These are phyloP conservation scores for Bocquillonia castaneifolia DNA, from an alignment of 441 rosid genomes.

Conservation along the genomic window DNA sequence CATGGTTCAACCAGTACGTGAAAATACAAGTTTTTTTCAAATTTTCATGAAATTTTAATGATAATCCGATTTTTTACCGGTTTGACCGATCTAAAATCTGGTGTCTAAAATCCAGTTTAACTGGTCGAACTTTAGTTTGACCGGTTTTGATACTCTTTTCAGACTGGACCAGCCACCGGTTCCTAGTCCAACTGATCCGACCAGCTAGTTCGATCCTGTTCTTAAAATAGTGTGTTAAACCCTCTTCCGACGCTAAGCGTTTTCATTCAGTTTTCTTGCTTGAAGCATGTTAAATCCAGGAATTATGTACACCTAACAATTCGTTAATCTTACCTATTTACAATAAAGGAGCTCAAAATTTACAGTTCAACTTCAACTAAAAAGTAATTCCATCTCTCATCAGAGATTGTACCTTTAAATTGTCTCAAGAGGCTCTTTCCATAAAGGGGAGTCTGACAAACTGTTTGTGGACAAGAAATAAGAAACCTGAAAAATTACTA, in stretches of 20 bases:
- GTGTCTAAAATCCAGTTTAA: no score
- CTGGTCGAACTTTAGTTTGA: no score
- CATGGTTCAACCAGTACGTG: no score
- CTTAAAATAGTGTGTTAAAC: no score
- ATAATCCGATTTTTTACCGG: no score
- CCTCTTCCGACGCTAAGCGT: neutral
- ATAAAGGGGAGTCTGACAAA: neutral
- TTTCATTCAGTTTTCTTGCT: neutral
- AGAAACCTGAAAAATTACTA: neutral
- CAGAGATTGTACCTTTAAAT: neutral
- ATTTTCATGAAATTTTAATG: no score
- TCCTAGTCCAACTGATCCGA: no score
- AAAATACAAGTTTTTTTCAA: no score
- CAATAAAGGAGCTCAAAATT: neutral
- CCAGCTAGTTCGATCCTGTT: no score
- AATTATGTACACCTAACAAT: neutral
- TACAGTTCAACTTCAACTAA: neutral
- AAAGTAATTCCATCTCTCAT: neutral
- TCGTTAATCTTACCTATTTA: neutral
- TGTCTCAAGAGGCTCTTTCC: constrained; percentile 1
- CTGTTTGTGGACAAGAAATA: constrained; percentile 4
- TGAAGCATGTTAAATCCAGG: neutral
- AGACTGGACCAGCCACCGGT: no score
- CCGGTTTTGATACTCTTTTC: no score
- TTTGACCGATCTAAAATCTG: no score